phyloP scores from a whole-genome alignment of 345 rosid genomes.

The Hibiscus tridactylites region DNA sequence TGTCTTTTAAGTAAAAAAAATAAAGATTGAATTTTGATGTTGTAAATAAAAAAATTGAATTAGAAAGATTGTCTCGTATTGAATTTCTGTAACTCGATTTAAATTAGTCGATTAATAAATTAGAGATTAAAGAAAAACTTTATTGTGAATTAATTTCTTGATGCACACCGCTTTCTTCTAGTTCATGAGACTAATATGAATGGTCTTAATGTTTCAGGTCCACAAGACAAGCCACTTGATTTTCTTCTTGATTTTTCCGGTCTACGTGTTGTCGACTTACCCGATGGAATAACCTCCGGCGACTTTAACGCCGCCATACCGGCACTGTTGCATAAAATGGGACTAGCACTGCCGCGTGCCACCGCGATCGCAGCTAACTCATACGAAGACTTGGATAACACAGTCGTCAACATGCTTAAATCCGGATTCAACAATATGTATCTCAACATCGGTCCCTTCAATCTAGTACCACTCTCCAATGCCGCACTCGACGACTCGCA shows the following conservation, averaged over 20 bases:
- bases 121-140: too few relatives aligned
- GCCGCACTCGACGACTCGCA: conserved; percentile 17
- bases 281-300: conserved; percentile 17
- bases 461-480: conserved; percentile 7
- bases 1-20: too few relatives aligned
- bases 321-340: conserved; percentile 31
- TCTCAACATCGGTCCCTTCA: conserved; percentile 41
- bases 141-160: not conserved
- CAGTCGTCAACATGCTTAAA: conserved; percentile 15
- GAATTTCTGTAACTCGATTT: too few relatives aligned
- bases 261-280: conserved; percentile 25
- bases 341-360: conserved; percentile 28
- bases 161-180: not conserved
- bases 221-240: conserved; percentile 22
- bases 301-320: conserved; percentile 12
- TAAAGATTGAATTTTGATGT: too few relatives aligned
- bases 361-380: conserved; percentile 31
- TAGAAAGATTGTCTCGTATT: too few relatives aligned
- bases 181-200: not conserved
- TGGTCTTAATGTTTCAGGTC: conserved; percentile 14
- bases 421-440: conserved; percentile 21
- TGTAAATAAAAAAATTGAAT: too few relatives aligned
- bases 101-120: too few relatives aligned
- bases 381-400: conserved; percentile 32
- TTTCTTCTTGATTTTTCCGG: conserved; percentile 32